Conservation (phyloP, 176 grass and related monocot genomes). For the Zoysia japonica region DNA sequence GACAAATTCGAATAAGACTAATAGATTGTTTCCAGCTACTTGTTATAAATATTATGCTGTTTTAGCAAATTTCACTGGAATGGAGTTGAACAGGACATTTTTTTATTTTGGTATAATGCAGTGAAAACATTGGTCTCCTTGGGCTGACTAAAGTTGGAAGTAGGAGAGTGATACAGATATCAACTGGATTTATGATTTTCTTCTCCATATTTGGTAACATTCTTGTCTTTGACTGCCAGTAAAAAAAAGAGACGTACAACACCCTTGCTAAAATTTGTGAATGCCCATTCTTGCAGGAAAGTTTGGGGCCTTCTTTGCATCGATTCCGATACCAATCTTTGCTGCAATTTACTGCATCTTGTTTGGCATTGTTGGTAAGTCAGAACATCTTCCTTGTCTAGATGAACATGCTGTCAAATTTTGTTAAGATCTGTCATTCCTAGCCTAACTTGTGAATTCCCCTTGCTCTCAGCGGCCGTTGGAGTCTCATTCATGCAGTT, state of each 20-base stretch:
- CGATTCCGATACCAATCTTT: slow-evolving; percentile 92
- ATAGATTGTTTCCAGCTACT: neutral
- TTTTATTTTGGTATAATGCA: slow-evolving; percentile 47
- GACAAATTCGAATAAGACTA: neutral
- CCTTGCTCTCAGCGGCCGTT: slow-evolving; percentile 65
- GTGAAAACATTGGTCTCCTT: slow-evolving; percentile 88
- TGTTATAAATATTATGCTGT: slow-evolving; percentile 4
- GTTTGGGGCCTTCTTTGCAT: slow-evolving; percentile 97
- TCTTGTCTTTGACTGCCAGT: slow-evolving; percentile 28
- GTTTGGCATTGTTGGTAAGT: slow-evolving; percentile 92
- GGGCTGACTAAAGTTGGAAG: slow-evolving; percentile 94
- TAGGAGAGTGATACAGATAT: slow-evolving; percentile 88
- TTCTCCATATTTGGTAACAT: slow-evolving; percentile 89
- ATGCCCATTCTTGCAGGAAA: slow-evolving; percentile 62
- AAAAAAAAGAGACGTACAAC: neutral
- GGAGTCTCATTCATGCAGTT: slow-evolving; percentile 92
- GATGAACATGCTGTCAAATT: neutral
- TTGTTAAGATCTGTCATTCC: slow-evolving; percentile 1
- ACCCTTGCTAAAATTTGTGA: slow-evolving; percentile 33
- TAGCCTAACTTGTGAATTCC: slow-evolving; percentile 16
- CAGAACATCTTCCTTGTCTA: neutral
- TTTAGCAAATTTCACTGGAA: slow-evolving; percentile 10
- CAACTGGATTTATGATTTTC: slow-evolving; percentile 97
- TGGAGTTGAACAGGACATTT: slow-evolving; percentile 20
- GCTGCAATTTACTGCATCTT: slow-evolving; percentile 90